Evolutionary conservation across 2,329 filamentous ascomycete species (phyloP).

Genomic region (Aspergillus felis): DNA sequence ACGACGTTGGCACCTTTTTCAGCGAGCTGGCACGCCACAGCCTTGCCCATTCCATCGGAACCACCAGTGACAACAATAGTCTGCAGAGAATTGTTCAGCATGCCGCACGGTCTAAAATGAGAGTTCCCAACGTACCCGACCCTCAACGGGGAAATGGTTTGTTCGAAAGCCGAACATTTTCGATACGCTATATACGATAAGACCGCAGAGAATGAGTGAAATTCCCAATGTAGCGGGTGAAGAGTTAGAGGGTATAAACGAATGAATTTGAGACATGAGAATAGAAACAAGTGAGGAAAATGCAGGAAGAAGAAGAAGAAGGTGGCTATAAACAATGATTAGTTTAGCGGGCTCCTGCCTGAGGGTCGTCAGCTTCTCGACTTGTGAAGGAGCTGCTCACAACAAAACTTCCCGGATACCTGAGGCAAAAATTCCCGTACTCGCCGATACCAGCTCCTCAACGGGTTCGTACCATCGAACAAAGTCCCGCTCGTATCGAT

Average conservation of each 20-base stretch:
- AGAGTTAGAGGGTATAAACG: conserved; percentile 15
- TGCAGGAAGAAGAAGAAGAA: conserved; percentile 6
- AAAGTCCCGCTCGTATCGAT: too few relatives aligned
- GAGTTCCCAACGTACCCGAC: conserved; percentile 58
- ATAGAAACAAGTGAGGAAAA: conserved; percentile 18
- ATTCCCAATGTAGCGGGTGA: conserved; percentile 24
- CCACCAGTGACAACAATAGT: conserved; percentile 86
- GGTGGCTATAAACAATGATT: conserved; percentile 7
- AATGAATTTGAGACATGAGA: conserved; percentile 11
- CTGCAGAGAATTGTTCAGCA: conserved; percentile 43
- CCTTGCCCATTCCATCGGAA: conserved; percentile 87
- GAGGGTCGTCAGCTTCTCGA: too few relatives aligned
- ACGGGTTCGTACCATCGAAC: background rate
- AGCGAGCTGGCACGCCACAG: conserved; percentile 69
- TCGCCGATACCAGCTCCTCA: background rate
- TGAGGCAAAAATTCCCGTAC: background rate
- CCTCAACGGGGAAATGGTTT: conserved; percentile 79
- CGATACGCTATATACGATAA: conserved; percentile 31
- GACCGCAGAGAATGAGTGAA: conserved; percentile 29
- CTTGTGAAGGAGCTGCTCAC: background rate
- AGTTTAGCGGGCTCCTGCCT: background rate
- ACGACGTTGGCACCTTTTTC: conserved; percentile 81
- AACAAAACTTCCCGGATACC: background rate
- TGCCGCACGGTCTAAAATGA: background rate
- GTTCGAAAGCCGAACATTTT: conserved; percentile 44